These are phyloP conservation scores for Pseudocercospora pini-densiflorae DNA, from an alignment of 2,329 filamentous ascomycete genomes.

Conservation along the genomic window DNA sequence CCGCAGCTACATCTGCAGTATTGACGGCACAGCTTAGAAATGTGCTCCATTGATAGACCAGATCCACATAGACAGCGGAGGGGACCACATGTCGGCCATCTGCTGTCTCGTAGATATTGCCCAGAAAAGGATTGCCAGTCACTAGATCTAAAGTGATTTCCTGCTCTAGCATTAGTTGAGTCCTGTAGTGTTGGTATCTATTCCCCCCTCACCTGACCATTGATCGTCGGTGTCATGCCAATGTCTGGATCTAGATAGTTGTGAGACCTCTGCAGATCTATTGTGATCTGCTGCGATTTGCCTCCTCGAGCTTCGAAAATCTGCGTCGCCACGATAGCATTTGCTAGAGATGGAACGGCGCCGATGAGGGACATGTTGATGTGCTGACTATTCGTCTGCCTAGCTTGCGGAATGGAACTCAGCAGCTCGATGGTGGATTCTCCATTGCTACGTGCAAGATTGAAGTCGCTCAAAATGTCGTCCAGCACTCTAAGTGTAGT, in stretches of 20 bases:
- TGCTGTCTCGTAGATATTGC: slow-evolving; percentile 14
- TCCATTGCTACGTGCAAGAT: slow-evolving; percentile 2
- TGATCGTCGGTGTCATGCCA: slow-evolving; percentile 18
- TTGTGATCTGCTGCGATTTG: slow-evolving; percentile 3
- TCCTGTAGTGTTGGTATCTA: background rate
- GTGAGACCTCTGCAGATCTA: slow-evolving; percentile 10
- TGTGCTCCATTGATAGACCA: slow-evolving; percentile 18
- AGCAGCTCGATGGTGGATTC: slow-evolving; percentile 1
- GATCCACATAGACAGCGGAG: slow-evolving; percentile 15
- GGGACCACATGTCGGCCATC: slow-evolving; percentile 16
- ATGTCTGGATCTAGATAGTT: slow-evolving; percentile 19
- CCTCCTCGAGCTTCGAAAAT: slow-evolving; percentile 18
- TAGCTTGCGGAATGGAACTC: background rate
- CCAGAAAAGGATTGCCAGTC: slow-evolving; percentile 10
- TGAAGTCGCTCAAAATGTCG: slow-evolving; percentile 10
- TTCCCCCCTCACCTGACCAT: slow-evolving; percentile 9
- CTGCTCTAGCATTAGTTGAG: no score
- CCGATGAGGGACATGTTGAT: slow-evolving; percentile 18
- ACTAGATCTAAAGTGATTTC: slow-evolving; percentile 15
- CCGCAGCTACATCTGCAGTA: slow-evolving; percentile 6
- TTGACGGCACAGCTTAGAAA: slow-evolving; percentile 15
- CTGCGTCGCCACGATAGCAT: slow-evolving; percentile 14
- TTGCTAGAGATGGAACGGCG: slow-evolving; percentile 15
- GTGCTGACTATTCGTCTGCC: slow-evolving; percentile 9
- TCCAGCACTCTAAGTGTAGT: slow-evolving; percentile 10